These are phyloP conservation scores for Candida hispaniensis DNA, from an alignment of 805 yeast species.

Conservation along the genomic window DNA sequence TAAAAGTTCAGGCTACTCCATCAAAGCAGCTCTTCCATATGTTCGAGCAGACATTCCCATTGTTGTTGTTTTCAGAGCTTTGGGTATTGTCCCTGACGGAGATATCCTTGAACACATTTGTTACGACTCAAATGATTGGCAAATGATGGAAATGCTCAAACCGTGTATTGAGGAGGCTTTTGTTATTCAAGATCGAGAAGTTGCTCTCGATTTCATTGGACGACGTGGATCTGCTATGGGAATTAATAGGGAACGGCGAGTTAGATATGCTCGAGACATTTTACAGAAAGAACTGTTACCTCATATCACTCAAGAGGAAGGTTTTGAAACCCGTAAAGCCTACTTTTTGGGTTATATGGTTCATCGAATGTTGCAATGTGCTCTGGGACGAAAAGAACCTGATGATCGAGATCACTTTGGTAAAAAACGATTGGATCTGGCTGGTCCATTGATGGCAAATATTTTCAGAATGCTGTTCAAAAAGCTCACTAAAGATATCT, in stretches of 20 bases:
- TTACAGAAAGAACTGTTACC: slow-evolving; percentile 93
- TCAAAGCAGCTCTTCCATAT: slow-evolving; percentile 92
- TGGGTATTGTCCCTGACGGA: slow-evolving; percentile 98
- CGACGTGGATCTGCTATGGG: slow-evolving; percentile 97
- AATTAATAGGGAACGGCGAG: slow-evolving; percentile 94
- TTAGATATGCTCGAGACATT: slow-evolving; percentile 94
- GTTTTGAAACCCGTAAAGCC: slow-evolving; percentile 93
- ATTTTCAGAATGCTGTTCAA: slow-evolving; percentile 89
- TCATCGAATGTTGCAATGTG: slow-evolving; percentile 86
- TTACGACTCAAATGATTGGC: slow-evolving; percentile 97
- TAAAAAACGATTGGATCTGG: slow-evolving; percentile 94
- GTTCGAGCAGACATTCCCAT: slow-evolving; percentile 95
- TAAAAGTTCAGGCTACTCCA: slow-evolving; percentile 45
- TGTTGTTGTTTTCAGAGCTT: slow-evolving; percentile 92
- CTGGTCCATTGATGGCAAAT: slow-evolving; percentile 94
- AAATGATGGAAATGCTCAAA: slow-evolving; percentile 96
- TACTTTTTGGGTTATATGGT: slow-evolving; percentile 97
- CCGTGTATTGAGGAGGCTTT: slow-evolving; percentile 99
- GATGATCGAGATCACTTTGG: slow-evolving; percentile 99
- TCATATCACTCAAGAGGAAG: slow-evolving; percentile 94
- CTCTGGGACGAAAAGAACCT: slow-evolving; percentile 92
- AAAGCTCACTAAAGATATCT: slow-evolving; percentile 91
- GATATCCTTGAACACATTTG: slow-evolving; percentile 97
- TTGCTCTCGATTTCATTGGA: slow-evolving; percentile 95
- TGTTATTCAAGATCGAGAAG: slow-evolving; percentile 95